Percentiles rank a stretch among this genome's conserved stretches.
These are phyloP conservation scores for Exophiala xenobiotica DNA, from an alignment of 2,329 filamentous ascomycete genomes.

Conservation along the genomic window DNA sequence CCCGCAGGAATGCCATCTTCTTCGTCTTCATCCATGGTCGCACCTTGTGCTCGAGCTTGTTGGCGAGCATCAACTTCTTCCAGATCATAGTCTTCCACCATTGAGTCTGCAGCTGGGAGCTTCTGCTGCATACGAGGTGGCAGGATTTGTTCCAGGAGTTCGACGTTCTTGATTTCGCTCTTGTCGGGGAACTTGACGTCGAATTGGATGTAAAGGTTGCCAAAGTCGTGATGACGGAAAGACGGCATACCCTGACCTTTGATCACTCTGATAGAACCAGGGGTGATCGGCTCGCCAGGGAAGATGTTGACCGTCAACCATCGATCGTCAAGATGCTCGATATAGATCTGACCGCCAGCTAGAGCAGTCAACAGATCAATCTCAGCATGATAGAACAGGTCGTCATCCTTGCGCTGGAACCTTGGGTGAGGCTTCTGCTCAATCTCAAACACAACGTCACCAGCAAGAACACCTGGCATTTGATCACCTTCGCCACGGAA, in stretches of 20 bases:
- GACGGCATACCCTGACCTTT: conserved; percentile 98
- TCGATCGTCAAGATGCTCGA: conserved; percentile 95
- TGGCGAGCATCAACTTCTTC: conserved; percentile 75
- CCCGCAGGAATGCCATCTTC: conserved; percentile 49
- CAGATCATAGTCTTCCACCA: conserved; percentile 85
- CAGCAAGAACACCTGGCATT: conserved; percentile 84
- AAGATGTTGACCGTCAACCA: conserved; percentile 93
- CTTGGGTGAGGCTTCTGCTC: conserved; percentile 97
- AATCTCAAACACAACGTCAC: conserved; percentile 97
- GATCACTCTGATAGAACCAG: conserved; percentile 87
- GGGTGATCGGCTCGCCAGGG: conserved; percentile 90
- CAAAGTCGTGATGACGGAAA: conserved; percentile 87
- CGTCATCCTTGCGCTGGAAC: conserved; percentile 94
- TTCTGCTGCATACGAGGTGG: conserved; percentile 67
- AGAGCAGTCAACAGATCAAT: conserved; percentile 95
- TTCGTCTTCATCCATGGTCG: conserved; percentile 69
- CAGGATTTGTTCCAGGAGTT: conserved; percentile 79
- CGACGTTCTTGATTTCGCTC: conserved; percentile 67
- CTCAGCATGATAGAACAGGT: conserved; percentile 90
- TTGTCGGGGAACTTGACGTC: conserved; percentile 93
- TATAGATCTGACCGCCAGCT: conserved; percentile 83
- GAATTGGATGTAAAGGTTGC: conserved; percentile 97
- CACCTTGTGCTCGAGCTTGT: conserved; percentile 67
- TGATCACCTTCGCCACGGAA: conserved; percentile 97
- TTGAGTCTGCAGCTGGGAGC: conserved; percentile 74